Evolutionary conservation across 1,139 yeast species (phyloP).

Genomic region (Sugiyamaella castrensis): DNA sequence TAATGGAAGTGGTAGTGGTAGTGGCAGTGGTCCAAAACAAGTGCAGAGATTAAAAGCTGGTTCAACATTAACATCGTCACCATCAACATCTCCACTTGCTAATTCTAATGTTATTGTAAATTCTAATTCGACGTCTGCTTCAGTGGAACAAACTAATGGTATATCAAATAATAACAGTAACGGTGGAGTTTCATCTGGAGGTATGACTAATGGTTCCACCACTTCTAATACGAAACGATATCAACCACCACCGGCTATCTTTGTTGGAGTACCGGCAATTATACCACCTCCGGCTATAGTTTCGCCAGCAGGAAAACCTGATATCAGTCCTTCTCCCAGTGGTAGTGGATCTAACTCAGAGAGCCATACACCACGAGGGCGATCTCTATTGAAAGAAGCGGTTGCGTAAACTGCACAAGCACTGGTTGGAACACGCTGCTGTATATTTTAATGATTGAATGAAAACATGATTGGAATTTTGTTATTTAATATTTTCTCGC

Average conservation of each 20-base stretch:
- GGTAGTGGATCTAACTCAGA: slow-evolving; percentile 7
- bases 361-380: slow-evolving; percentile 9
- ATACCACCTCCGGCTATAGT: slow-evolving; percentile 15
- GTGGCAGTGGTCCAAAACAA: too few relatives aligned
- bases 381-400: slow-evolving; percentile 4
- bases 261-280: slow-evolving; percentile 11
- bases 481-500: not conserved
- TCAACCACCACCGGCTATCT: slow-evolving; percentile 7
- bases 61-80: too few relatives aligned
- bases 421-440: not conserved
- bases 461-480: not conserved
- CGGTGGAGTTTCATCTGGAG: too few relatives aligned
- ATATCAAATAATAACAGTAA: too few relatives aligned
- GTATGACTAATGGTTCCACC: not conserved
- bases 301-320: slow-evolving; percentile 7
- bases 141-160: too few relatives aligned
- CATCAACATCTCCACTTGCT: too few relatives aligned
- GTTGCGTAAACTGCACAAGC: too few relatives aligned
- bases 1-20: too few relatives aligned
- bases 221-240: slow-evolving; percentile 5
- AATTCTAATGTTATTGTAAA: too few relatives aligned
- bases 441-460: too few relatives aligned
- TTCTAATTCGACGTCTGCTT: too few relatives aligned
- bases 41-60: not conserved
- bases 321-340: slow-evolving; percentile 2